A percentile compares a stretch with the other conserved stretches of the same genome.
These are phyloP conservation scores for Scheffersomyces amazonensis DNA, from an alignment of 805 yeast genomes.

Conservation along the genomic window DNA sequence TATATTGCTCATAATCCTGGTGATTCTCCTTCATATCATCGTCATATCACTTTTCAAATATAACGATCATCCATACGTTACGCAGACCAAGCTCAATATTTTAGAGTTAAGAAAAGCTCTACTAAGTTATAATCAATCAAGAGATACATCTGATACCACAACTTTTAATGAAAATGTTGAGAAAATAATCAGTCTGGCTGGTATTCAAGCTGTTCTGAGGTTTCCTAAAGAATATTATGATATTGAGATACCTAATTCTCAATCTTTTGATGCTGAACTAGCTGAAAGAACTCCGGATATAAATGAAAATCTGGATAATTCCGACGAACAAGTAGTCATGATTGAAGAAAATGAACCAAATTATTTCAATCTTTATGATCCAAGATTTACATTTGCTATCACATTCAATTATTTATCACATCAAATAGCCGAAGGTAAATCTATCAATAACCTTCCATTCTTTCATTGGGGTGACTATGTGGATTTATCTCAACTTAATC, in stretches of 20 bases:
- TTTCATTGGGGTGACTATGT: conserved; percentile 35
- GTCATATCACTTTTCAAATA: conserved; percentile 9
- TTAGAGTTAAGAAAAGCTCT: neutral
- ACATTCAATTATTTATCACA: conserved; percentile 15
- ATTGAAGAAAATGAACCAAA: neutral
- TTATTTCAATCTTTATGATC: conserved; percentile 19
- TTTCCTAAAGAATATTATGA: neutral
- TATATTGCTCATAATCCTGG: conserved; percentile 9
- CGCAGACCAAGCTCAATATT: neutral
- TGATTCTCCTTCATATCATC: conserved; percentile 12
- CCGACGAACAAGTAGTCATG: neutral
- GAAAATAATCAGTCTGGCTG: conserved; percentile 1
- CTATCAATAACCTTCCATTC: conserved; percentile 11
- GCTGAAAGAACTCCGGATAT: conserved; percentile 1
- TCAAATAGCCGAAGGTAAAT: conserved; percentile 4
- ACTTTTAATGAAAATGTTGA: neutral
- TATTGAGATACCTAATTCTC: neutral
- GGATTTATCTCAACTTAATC: conserved; percentile 20
- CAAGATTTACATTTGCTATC: conserved; percentile 24
- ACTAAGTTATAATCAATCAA: conserved; percentile 1
- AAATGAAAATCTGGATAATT: neutral
- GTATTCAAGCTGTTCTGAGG: neutral
- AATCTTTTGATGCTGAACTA: neutral
- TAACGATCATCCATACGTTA: conserved; percentile 4
- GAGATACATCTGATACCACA: neutral